Evolutionary conservation across 1,284 basidiomycete species (phyloP).

Genomic region (Melampsora americana): DNA sequence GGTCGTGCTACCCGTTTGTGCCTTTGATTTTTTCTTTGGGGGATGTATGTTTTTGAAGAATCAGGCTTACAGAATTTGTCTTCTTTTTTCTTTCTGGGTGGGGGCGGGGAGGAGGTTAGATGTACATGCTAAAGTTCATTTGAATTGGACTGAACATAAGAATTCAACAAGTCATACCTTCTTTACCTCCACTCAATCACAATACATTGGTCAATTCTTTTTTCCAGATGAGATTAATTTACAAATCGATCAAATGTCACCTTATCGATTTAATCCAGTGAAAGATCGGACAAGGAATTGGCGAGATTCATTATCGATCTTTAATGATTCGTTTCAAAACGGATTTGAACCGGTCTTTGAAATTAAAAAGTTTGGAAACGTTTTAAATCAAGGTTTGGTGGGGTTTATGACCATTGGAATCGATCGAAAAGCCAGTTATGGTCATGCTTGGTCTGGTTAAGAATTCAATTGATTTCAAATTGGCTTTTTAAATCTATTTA

Average conservation of each 20-base stretch:
- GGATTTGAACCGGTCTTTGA: slow-evolving; percentile 56
- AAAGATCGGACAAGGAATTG: slow-evolving; percentile 57
- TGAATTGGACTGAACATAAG: slow-evolving; percentile 54
- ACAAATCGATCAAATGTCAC: slow-evolving; percentile 51
- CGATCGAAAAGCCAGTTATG: slow-evolving; percentile 44
- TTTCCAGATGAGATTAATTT: slow-evolving; percentile 64
- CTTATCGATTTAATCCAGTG: slow-evolving; percentile 50
- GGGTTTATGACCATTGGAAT: slow-evolving; percentile 57
- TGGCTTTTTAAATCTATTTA: no score
- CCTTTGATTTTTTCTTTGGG: slow-evolving; percentile 29
- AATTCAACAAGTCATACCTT: slow-evolving; percentile 52
- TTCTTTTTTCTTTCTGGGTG: neutral
- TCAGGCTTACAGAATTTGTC: neutral
- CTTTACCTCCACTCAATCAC: slow-evolving; percentile 56
- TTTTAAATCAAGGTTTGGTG: slow-evolving; percentile 56
- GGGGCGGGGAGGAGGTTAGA: slow-evolving; percentile 46
- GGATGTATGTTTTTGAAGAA: neutral
- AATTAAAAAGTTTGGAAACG: slow-evolving; percentile 56
- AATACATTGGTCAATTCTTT: slow-evolving; percentile 66
- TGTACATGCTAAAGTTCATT: slow-evolving; percentile 56
- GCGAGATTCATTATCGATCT: slow-evolving; percentile 57
- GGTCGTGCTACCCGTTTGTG: slow-evolving; percentile 57
- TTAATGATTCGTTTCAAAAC: slow-evolving; percentile 54
- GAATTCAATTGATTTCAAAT: no score
- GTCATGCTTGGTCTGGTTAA: slow-evolving; percentile 9